Base-by-base conservation (phyloP, 768 basidiomycete genomes). In the Chlorophyllum brunneum region DNA sequence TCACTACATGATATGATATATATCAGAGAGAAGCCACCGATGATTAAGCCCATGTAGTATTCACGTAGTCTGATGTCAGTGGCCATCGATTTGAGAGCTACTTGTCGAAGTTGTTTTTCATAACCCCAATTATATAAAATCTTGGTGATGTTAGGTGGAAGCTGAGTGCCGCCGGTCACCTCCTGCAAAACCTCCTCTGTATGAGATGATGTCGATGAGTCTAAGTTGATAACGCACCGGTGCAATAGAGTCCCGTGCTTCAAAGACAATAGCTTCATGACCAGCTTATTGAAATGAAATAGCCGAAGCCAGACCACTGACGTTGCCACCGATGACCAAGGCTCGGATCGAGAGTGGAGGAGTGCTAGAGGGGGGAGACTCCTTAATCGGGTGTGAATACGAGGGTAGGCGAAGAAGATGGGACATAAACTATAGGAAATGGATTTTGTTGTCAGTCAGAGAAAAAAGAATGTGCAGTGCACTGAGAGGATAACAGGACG, bases 61-160 rank as follows among this genome's bases (percentile, higher is more conserved):
- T 58, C 59, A n/a, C n/a, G n/a, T n/a, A n/a, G n/a, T n/a, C n/a
- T n/a, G 13, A 51, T 51, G 27, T 67, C 58, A 36, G 72, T 58
- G 2, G 57, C 65, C 23, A 56, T 55, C 5, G 66, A 66, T 40
- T 58, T 60, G 2, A 54, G 46, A 2, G 62, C 60, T 27, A 67
- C 59, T 13, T 49, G 18, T 11, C 54, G 39, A 0, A 63, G 50
- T 48, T 68, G 55, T 20, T 62, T 51, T 34, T 66, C 58, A 15
- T 81, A 64, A 6, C 78, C 79, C 82, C 83, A 85, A 51, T 76
- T 69, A 49, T 70, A 75, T 2, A 85, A 58, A 16, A 84, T 76
- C 56, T 81, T 81, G 5, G 77, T 70, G 16, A 80, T 59, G 48
- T 85, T 84, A 3, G 83, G 82, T 59, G 79, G 52, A 56, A 72